A percentile compares a stretch with the other conserved stretches of the same genome.
Conservation (phyloP, 352 stramenopile species). For the Phytophthora citricola region DNA sequence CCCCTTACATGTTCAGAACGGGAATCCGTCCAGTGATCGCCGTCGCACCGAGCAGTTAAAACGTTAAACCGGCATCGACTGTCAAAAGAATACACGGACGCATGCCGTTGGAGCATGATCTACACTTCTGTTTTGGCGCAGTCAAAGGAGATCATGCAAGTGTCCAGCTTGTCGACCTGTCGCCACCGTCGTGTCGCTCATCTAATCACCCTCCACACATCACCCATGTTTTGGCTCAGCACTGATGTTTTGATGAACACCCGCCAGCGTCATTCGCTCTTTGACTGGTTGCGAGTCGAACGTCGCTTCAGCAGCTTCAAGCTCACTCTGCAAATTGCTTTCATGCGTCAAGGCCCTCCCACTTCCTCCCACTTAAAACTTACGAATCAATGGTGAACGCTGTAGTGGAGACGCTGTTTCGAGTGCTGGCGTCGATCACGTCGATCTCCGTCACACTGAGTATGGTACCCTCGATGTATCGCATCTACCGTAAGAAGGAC, state of each 20-base stretch:
- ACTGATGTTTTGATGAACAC: slow-evolving; percentile 23
- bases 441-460: slow-evolving; percentile 46
- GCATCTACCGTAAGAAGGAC: slow-evolving; percentile 43
- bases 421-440: slow-evolving; percentile 35
- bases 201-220: slow-evolving; percentile 10
- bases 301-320: slow-evolving; percentile 22
- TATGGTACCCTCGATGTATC: slow-evolving; percentile 41
- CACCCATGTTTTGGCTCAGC: slow-evolving; percentile 10
- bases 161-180: slow-evolving; percentile 1
- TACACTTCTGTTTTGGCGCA: no score
- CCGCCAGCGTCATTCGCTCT: background rate
- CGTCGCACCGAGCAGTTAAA: background rate
- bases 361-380: background rate
- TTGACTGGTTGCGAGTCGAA: slow-evolving; percentile 11
- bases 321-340: slow-evolving; percentile 16
- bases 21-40: slow-evolving; percentile 10
- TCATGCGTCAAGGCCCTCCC: background rate
- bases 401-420: slow-evolving; percentile 41
- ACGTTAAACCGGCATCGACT: slow-evolving; percentile 4
- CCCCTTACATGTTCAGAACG: slow-evolving; percentile 8
- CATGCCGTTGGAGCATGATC: background rate
- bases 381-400: slow-evolving; percentile 27
- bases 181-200: slow-evolving; percentile 6
- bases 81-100: background rate
- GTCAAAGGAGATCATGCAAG: no score